Evolutionary conservation across 2,329 filamentous ascomycete species (phyloP), one percentile per base, ranked within the genome.

Genomic region (Diaporthe sp.): DNA sequence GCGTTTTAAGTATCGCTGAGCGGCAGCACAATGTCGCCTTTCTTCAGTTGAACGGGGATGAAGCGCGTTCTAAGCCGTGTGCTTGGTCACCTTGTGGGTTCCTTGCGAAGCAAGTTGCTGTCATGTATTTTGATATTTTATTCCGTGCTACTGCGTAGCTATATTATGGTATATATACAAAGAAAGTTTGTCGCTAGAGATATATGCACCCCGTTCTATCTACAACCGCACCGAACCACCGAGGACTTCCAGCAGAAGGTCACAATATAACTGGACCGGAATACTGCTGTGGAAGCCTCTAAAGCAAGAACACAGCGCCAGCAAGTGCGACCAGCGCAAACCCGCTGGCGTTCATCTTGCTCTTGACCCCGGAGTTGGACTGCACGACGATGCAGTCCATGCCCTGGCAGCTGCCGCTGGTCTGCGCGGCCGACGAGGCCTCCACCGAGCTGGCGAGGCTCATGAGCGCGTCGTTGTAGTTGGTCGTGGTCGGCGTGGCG

Each of bases 301-400:
- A 71, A 5, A 75, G 55, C 60, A 76, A 37, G 58, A 76, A 71
- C n/a, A 73, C 46, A 31, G 68, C 55, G 22, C 73, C 75, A 70
- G 60, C 75, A 15, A 75, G 25, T 10, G 46, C 73, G 68, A 49
- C 75, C 75, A 76, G 75, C 75, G 73, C 73, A 55, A 73, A 22
- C 10, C 61, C 70, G 61, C 73, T 42, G 39, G 70, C 75, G 53
- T 51, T 71, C 22, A 72, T 39, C 28, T 19, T 34, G 37, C 22
- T 57, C 70, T 67, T 75, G 60, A 58, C 39, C 7, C 61, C 75
- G 12, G 73, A 70, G 62, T 53, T 76, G 55, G 68, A 73, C 65
- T 67, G 61, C 60, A 76, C 75, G 31, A 76, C 75, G n/a, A 76
- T 75, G 46, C 75, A 76, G 61, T 75, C 75, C 39, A 76, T 57